phyloP scores from a whole-genome alignment of 2,329 filamentous ascomycete species.

The Penicillium sclerotiorum region DNA sequence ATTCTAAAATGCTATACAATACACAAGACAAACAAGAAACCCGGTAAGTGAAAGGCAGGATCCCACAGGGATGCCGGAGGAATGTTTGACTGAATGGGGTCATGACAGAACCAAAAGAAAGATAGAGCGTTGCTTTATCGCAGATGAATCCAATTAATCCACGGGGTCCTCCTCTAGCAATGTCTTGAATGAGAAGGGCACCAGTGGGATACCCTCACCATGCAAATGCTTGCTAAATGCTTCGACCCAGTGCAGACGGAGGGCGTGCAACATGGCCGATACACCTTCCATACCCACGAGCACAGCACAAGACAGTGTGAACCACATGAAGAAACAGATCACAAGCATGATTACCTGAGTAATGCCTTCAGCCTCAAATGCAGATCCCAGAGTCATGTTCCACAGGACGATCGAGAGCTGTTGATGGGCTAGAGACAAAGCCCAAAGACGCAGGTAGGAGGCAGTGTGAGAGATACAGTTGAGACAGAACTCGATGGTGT shows the following conservation, averaged over 20 bases:
- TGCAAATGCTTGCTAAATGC: constrained; percentile 98
- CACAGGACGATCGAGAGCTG: constrained; percentile 95
- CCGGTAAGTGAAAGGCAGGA: constrained; percentile 15
- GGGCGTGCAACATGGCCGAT: constrained; percentile 84
- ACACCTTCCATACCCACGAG: constrained; percentile 95
- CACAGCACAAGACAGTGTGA: constrained; percentile 76
- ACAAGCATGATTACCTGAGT: constrained; percentile 79
- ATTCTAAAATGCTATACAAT: constrained; percentile 22
- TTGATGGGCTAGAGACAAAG: constrained; percentile 93
- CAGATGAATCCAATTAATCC: constrained; percentile 43
- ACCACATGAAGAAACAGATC: constrained; percentile 84
- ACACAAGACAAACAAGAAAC: constrained; percentile 17
- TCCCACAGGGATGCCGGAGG: constrained; percentile 20
- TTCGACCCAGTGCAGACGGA: constrained; percentile 94
- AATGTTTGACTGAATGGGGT: constrained; percentile 15
- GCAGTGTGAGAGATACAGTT: constrained; percentile 99
- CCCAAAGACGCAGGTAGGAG: constrained; percentile 98
- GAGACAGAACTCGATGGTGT: constrained; percentile 98
- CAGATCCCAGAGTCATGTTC: constrained; percentile 87
- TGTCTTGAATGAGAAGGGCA: constrained; percentile 83
- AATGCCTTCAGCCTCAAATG: constrained; percentile 65
- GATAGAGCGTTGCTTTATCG: no score
- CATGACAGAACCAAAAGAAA: no score
- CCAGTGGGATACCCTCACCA: constrained; percentile 83
- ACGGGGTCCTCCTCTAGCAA: constrained; percentile 77